Conservation (phyloP, 169 alveolate genomes). For the Plasmodium ovale region DNA sequence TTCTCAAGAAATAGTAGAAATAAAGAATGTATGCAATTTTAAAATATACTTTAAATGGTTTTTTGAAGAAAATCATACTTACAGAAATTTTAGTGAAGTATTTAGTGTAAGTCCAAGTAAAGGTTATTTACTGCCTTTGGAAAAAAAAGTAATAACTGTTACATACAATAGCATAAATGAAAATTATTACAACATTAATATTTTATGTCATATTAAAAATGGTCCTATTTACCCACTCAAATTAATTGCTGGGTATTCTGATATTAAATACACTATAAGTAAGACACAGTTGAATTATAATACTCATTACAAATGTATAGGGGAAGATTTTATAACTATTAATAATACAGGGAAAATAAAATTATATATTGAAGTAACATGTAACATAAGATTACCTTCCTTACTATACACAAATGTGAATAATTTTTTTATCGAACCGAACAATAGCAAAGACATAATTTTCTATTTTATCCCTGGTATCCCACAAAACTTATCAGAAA, state of each 20-base stretch:
- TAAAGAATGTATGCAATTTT: conserved; percentile 55
- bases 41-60: conserved; percentile 68
- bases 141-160: conserved; percentile 44
- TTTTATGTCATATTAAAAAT: conserved; percentile 45
- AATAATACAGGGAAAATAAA: conserved; percentile 66
- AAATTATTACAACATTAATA: conserved; percentile 47
- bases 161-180: conserved; percentile 70
- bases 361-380: conserved; percentile 46
- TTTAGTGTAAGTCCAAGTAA: conserved; percentile 32
- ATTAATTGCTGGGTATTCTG: conserved; percentile 68
- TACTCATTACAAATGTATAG: conserved; percentile 44
- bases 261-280: conserved; percentile 49
- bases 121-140: conserved; percentile 50
- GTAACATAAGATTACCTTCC: conserved; percentile 69
- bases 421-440: conserved; percentile 63
- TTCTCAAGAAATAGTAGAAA: conserved; percentile 68
- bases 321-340: conserved; percentile 60
- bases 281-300: conserved; percentile 32
- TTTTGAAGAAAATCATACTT: conserved; percentile 57
- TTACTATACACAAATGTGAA: conserved; percentile 57
- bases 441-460: conserved; percentile 65
- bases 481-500: conserved; percentile 29
- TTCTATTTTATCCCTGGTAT: conserved; percentile 61
- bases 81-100: conserved; percentile 35
- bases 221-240: conserved; percentile 59